Base-by-base conservation (phyloP, 352 stramenopile species). In the Phytophthora syringae region DNA sequence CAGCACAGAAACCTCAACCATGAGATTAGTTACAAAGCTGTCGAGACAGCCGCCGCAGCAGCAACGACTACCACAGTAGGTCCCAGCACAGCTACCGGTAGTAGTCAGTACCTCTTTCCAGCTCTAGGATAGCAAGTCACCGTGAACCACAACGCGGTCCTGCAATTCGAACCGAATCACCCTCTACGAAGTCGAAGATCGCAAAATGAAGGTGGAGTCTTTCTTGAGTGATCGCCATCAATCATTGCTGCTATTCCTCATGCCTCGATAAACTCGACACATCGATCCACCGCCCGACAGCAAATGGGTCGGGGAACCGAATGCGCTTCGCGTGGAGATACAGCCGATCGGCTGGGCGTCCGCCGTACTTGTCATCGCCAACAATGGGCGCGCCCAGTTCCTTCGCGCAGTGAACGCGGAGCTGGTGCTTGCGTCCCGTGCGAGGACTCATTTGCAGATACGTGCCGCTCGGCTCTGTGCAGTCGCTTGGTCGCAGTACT, bases 401-500 rank as follows among this genome's bases (percentile, higher is more conserved):
- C 15, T 77, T 36, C 5, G 80, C 67, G 16, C 80, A 91, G 51
- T 93, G 84, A 32, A 89, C 62, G 0, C 84, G 84, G 5, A 91
- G 61, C 59, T 90, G 84, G 27, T 88, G 84, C 51, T 91, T 93
- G 22, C 84, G 77, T 20, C 82, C 82, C 0, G 84, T 90, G 3
- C 70, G 49, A 11, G 79, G 82, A 30, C 68, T 7, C 16, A 43
- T 12, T 18, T 90, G 71, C 20, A 93, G 68, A 80, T 74, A 90
- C 15, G 21, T 57, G 13, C 51, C 64, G 27, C 1, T 43, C 25
- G 43, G 50, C 16, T 64, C 64, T 20, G 36, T 55, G 3, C 13
- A 37, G n/a, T 60, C 5, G 1, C 37, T 57, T 5, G 56, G 40
- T 0, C 47, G 52, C 18, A 51, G 7, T 1, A 77, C 72, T 27